Base-by-base conservation (phyloP, 768 basidiomycete genomes). In the Tulasnella sp. region DNA sequence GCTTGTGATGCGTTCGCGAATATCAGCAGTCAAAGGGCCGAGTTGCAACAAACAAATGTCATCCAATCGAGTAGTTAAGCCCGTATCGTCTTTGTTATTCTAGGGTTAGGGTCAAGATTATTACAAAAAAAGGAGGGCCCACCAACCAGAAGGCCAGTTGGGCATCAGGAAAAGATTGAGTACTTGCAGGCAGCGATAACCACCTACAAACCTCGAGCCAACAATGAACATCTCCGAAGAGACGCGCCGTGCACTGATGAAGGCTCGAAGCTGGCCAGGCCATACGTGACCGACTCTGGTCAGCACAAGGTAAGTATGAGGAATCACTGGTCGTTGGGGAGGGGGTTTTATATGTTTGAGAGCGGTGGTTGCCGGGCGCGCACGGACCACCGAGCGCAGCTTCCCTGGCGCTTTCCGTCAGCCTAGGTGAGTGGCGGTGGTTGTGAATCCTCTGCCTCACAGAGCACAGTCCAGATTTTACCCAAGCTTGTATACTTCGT, bases 261-360 rank as follows among this genome's bases (percentile, higher is more conserved):
- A 42, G 24, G 44, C 38, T 24, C 73, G 73, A 46, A 46, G 44
- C 73, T 74, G 73, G 39, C 73, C 38, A 40, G 73, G 39, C 73
- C 73, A 46, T 74, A 19, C 73, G 4, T 74, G 73, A 74, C 38
- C 39, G 73, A 46, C 39, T 46, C 38, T 40, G 38, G 73, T 42
- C 73, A 74, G 73, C 24, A 74, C 73, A 42, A 74, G 73, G 73
- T 74, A 74, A 74, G 73, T 74, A 74, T 74, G 73, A 40, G 44
- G 73, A 38, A 38, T n/a, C 31, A 5, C 14, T 27, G 31, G 5
- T 14, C 16, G 44, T 42, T 24, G 24, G 6, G 12, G 21, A 38
- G 12, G 1, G 39, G 38, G 8, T 14, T 74, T 74, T 44, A 44
- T 44, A 16, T 18, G 44, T 44, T 16, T 40, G 44, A 1, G 44